Conservation (phyloP, 2,329 filamentous ascomycete species). For the Colletotrichum aenigma region DNA sequence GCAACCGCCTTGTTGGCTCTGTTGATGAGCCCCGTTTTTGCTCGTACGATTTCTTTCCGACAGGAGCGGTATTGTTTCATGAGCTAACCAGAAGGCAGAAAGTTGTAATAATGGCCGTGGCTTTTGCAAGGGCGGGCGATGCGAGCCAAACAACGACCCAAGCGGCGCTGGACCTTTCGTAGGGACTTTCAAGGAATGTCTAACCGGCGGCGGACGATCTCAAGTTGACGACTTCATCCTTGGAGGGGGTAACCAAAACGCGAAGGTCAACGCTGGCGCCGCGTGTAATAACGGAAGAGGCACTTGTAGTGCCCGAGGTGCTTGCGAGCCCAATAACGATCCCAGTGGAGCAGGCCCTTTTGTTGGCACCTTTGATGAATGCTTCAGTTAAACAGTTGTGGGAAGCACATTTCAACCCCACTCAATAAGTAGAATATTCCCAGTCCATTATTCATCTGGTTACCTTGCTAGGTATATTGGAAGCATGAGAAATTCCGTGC, state of each 20-base stretch:
- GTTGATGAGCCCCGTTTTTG: not conserved
- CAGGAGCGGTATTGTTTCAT: not conserved
- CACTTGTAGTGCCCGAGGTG: not conserved
- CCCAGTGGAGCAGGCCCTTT: not conserved
- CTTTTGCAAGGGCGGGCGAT: not conserved
- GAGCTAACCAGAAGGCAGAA: not conserved
- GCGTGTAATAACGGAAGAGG: not conserved
- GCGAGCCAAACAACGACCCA: not conserved
- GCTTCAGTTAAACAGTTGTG: not conserved
- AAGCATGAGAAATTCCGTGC: not conserved
- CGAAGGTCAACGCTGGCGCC: not conserved
- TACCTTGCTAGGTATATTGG: not conserved
- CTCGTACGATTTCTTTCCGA: not conserved
- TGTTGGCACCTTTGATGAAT: not conserved
- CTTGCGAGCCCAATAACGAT: not conserved
- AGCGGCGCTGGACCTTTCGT: not conserved
- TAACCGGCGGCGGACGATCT: not conserved
- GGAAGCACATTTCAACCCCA: not conserved
- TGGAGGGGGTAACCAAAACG: not conserved
- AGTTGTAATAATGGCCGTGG: not conserved
- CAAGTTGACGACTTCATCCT: not conserved
- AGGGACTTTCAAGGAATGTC: not conserved
- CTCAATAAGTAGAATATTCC: not conserved
- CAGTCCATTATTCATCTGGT: not conserved
- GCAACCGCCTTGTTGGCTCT: not conserved